A percentile compares a stretch with the other conserved stretches of the same genome.
These are phyloP conservation scores for Coniosporium tulheliwenetii DNA, from an alignment of 2,329 filamentous ascomycete species.

Conservation along the genomic window DNA sequence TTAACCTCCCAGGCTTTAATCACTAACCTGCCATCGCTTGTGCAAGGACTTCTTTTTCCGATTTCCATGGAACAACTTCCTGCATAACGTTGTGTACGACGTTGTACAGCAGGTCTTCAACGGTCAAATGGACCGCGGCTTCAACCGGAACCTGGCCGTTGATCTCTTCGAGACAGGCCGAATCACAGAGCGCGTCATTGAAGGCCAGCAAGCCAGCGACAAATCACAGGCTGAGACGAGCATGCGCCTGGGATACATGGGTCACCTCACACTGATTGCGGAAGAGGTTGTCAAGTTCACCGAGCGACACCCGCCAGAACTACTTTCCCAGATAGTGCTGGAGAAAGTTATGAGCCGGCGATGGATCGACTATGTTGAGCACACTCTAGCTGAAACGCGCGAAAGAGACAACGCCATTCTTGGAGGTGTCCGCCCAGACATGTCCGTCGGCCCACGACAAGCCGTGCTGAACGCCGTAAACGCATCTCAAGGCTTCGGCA, in stretches of 20 bases:
- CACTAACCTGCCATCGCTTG: background rate
- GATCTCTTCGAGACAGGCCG: conserved; percentile 85
- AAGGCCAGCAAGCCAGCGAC: conserved; percentile 77
- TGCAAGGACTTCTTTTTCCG: conserved; percentile 86
- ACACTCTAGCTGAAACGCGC: conserved; percentile 78
- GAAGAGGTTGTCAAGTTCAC: conserved; percentile 99
- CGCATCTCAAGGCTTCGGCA: conserved; percentile 39
- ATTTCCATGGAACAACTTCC: conserved; percentile 98
- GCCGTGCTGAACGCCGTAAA: conserved; percentile 47
- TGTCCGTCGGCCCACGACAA: conserved; percentile 64
- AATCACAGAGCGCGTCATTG: conserved; percentile 81
- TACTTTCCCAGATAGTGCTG: conserved; percentile 68
- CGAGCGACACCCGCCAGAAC: conserved; percentile 78
- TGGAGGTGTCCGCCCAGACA: conserved; percentile 83
- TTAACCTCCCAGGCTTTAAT: background rate
- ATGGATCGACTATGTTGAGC: conserved; percentile 92
- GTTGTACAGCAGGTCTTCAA: conserved; percentile 99
- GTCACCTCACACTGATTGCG: conserved; percentile 87
- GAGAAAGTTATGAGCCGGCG: conserved; percentile 78
- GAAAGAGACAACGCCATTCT: conserved; percentile 98
- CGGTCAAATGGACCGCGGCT: conserved; percentile 90
- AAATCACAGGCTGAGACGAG: conserved; percentile 68
- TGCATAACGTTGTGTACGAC: conserved; percentile 98
- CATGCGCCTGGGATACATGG: conserved; percentile 96
- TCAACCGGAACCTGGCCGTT: conserved; percentile 76